A percentile compares a stretch with the other conserved stretches of the same genome.
phyloP scores from a whole-genome alignment of 805 yeast genomes.

The Starmerella riodocensis region DNA sequence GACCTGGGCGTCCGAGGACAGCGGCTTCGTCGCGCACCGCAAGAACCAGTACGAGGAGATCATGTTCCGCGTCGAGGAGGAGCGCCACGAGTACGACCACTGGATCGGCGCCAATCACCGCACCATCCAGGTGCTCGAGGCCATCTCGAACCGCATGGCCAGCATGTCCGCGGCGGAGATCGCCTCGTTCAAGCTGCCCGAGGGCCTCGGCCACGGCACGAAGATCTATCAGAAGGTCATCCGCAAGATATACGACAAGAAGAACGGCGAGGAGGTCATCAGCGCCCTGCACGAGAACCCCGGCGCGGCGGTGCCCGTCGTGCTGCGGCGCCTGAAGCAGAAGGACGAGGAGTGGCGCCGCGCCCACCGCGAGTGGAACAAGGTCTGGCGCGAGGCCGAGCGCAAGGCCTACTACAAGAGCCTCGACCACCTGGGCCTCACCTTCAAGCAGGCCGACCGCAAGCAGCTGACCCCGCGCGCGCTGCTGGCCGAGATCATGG shows the following conservation, averaged over 20 bases:
- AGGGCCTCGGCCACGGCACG: constrained; percentile 86
- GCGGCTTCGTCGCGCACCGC: constrained; percentile 97
- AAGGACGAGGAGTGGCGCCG: constrained; percentile 98
- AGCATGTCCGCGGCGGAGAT: constrained; percentile 88
- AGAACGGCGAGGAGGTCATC: constrained; percentile 89
- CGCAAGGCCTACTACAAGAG: constrained; percentile 89
- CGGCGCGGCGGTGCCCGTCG: constrained; percentile 86
- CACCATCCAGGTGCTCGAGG: constrained; percentile 89
- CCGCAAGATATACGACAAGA: constrained; percentile 83
- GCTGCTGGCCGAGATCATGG: constrained; percentile 77
- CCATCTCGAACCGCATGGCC: constrained; percentile 85
- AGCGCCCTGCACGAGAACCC: constrained; percentile 94
- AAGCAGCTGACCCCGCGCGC: constrained; percentile 82
- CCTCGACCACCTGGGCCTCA: constrained; percentile 85
- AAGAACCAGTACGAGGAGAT: constrained; percentile 97
- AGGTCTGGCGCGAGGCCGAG: constrained; percentile 97
- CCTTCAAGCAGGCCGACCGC: constrained; percentile 94
- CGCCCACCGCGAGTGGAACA: constrained; percentile 96
- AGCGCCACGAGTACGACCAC: constrained; percentile 91
- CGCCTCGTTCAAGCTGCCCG: constrained; percentile 71
- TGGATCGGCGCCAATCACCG: constrained; percentile 90
- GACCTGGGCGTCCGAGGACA: constrained; percentile 99
- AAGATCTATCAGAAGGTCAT: constrained; percentile 90
- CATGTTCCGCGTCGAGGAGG: constrained; percentile 88
- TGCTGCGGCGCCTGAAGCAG: constrained; percentile 82